Percentiles rank a stretch among this genome's conserved stretches.
phyloP scores from a whole-genome alignment of 2,329 filamentous ascomycete genomes.

The Aspergillus sp. region DNA sequence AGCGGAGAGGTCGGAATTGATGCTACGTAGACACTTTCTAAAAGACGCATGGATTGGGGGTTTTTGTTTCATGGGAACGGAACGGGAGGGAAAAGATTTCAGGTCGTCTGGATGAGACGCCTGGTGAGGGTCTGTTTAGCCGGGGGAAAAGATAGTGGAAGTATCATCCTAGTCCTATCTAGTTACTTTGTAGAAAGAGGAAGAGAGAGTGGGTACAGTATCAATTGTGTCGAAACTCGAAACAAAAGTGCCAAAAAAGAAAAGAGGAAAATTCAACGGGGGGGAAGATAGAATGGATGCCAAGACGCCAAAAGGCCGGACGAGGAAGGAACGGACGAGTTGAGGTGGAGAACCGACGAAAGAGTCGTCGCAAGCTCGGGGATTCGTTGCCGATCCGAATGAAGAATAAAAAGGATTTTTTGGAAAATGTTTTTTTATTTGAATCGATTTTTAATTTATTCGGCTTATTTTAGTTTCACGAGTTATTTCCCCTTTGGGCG shows the following conservation, averaged over 20 bases:
- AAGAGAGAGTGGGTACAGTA: too few species aligned
- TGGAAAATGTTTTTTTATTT: too few species aligned
- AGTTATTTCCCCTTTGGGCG: too few species aligned
- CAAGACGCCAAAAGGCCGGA: conserved; percentile 9
- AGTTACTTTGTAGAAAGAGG: too few species aligned
- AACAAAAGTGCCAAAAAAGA: too few species aligned
- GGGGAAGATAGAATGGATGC: background rate
- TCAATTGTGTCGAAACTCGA: too few species aligned
- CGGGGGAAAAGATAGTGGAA: background rate
- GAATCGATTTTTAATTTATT: too few species aligned
- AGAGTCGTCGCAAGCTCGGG: conserved; percentile 19
- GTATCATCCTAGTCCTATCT: too few species aligned
- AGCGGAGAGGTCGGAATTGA: too few species aligned
- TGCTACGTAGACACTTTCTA: too few species aligned
- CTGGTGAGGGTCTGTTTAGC: background rate
- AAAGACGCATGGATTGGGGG: background rate
- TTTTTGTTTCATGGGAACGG: background rate
- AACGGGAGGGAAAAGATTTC: background rate
- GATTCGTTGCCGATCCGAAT: conserved; percentile 5
- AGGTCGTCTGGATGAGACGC: background rate
- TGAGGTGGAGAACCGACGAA: background rate
- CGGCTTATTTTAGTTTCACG: too few species aligned
- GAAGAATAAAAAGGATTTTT: too few species aligned
- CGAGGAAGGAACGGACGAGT: background rate
- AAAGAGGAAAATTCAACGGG: background rate